phyloP scores from a whole-genome alignment of 2,329 filamentous ascomycete genomes.

The Pseudogymnoascus sp. region DNA sequence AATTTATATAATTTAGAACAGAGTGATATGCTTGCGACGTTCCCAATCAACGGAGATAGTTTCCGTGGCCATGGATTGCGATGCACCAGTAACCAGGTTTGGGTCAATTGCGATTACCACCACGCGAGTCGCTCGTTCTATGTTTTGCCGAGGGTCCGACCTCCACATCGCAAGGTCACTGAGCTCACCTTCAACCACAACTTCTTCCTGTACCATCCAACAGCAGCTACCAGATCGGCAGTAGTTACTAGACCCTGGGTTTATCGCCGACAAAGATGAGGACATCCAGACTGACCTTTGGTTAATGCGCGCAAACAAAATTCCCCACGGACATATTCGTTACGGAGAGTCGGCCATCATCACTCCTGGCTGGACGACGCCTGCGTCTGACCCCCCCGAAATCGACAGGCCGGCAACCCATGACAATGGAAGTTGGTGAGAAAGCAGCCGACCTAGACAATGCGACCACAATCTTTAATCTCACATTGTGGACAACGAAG shows the following conservation, averaged over 20 bases:
- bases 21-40: neutral
- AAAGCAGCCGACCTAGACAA: neutral
- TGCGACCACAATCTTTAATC: neutral
- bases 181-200: neutral
- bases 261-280: neutral
- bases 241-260: neutral
- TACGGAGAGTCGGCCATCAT: neutral
- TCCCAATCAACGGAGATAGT: neutral
- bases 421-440: conserved; percentile 5
- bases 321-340: neutral
- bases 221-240: neutral
- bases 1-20: neutral
- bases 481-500: conserved; percentile 3
- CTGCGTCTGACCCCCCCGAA: neutral
- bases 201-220: neutral
- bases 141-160: conserved; percentile 7
- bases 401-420: neutral
- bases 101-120: neutral
- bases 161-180: neutral
- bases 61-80: neutral
- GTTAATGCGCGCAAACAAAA: neutral
- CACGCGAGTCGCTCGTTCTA: neutral
- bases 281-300: neutral
- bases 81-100: neutral
- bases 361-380: neutral